phyloP scores from a whole-genome alignment of 139 green algal species.

The Micractinium sp. region DNA sequence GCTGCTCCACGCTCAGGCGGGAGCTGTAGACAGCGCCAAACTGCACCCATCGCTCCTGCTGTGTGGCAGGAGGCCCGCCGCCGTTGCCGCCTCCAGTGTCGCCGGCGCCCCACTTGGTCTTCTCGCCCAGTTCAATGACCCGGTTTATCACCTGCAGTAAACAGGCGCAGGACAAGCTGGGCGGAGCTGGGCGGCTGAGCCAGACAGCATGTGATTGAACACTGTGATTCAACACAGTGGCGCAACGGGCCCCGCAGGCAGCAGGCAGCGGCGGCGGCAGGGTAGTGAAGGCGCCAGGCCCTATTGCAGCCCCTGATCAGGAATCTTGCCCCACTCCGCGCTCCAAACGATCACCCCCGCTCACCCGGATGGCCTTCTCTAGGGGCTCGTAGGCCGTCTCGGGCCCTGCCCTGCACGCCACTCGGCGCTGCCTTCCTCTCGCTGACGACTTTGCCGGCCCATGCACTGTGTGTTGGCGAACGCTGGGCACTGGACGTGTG shows the following conservation, averaged over 20 bases:
- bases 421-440: too few relatives aligned
- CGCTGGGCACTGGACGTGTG: too few relatives aligned
- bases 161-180: background rate
- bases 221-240: too few relatives aligned
- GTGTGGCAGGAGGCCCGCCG: background rate
- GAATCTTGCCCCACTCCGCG: too few relatives aligned
- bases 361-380: slow-evolving; percentile 33
- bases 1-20: background rate
- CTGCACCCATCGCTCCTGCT: slow-evolving; percentile 44
- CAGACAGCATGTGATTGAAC: too few relatives aligned
- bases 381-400: slow-evolving; percentile 38
- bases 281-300: too few relatives aligned
- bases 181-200: background rate
- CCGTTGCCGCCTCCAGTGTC: background rate
- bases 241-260: too few relatives aligned
- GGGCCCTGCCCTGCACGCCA: background rate
- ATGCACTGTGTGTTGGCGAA: too few relatives aligned
- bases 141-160: slow-evolving; percentile 35
- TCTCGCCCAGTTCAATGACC: slow-evolving; percentile 23
- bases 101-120: slow-evolving; percentile 5
- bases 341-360: background rate
- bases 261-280: too few relatives aligned
- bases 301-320: too few relatives aligned
- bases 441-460: too few relatives aligned
- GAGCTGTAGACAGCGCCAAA: slow-evolving; percentile 28